Base-by-base conservation (phyloP, 176 grass and related monocot genomes). In the Elymus sibiricus region DNA sequence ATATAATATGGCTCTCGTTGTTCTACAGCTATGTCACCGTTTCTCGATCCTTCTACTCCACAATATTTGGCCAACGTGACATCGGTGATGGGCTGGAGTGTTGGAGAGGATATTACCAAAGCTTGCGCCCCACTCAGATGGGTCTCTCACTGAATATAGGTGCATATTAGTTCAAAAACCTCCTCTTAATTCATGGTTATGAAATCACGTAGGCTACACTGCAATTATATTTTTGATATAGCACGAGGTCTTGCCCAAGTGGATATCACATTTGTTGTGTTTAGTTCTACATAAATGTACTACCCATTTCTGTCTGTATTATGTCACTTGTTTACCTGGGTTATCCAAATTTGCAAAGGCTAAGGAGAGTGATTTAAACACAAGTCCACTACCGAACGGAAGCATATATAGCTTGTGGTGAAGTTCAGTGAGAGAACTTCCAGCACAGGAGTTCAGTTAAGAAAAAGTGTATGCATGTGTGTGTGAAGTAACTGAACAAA, bases 31-130 rank as follows among this genome's bases (percentile, higher is more conserved):
- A 95, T 91, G 88, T 88, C 38, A 85, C 86, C 49, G 43, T 89
- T 77, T 90, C 86, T 38, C 84, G 95, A 22, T 98, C 95, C 47
- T 98, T 98, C 84, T 98, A 88, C 73, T 94, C 91, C 35, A 83
- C 88, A 15, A 2, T 0, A 5, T 95, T 98, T 70, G 86, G 84
- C 28, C 35, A 28, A 14, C 0, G 4, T 1, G 86, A 92, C 22
- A 92, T 98, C 70, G 90, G 86, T 58, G 84, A 84, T 46, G 96
- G 91, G 8, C 79, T 98, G 25, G 96, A 98, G 59, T 92, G 78
- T 61, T 95, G 96, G 96, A 94, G 70, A 56, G 96, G 93, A 11
- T 95, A 91, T 39, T 95, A 94, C 68, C 95, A 98, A 90, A 98
- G 95, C 89, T 70, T 98, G 72, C 89, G 93, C 14, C 95, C 90